phyloP scores from a whole-genome alignment of 306 rosid species.

The Carpinus fangiana region DNA sequence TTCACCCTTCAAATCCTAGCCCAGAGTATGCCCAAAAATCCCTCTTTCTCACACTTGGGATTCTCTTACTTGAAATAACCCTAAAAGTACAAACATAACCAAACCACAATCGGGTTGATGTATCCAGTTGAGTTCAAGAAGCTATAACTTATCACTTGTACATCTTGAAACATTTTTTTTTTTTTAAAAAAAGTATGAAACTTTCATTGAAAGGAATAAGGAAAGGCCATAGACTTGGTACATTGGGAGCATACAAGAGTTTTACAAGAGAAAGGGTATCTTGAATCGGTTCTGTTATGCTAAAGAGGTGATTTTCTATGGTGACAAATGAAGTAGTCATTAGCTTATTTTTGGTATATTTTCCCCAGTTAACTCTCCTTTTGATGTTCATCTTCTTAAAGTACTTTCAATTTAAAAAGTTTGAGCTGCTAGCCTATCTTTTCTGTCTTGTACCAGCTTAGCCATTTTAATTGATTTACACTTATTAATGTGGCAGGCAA shows the following conservation, averaged over 20 bases:
- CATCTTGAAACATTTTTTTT: slow-evolving; percentile 13
- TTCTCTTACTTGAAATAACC: background rate
- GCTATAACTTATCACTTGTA: background rate
- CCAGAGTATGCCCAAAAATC: background rate
- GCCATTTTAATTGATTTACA: slow-evolving; percentile 18
- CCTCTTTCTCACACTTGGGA: background rate
- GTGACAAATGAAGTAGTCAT: background rate
- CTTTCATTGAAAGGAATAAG: background rate
- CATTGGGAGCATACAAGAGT: background rate
- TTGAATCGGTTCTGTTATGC: background rate
- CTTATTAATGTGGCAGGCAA: slow-evolving; percentile 60
- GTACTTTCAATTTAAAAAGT: slow-evolving; percentile 8
- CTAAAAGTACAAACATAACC: background rate
- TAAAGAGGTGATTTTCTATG: background rate
- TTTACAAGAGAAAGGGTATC: background rate
- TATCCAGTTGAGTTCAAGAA: background rate
- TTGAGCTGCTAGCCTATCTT: slow-evolving; percentile 11
- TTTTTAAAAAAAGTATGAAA: background rate
- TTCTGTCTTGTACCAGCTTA: background rate
- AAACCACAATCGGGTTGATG: background rate
- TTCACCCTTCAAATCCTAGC: background rate
- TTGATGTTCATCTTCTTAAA: slow-evolving; percentile 2
- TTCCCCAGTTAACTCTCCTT: background rate
- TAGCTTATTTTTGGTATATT: background rate
- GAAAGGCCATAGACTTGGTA: background rate